A percentile compares a stretch with the other conserved stretches of the same genome.
phyloP scores from a whole-genome alignment of 176 grass and related monocot genomes.

The Ananas comosus region DNA sequence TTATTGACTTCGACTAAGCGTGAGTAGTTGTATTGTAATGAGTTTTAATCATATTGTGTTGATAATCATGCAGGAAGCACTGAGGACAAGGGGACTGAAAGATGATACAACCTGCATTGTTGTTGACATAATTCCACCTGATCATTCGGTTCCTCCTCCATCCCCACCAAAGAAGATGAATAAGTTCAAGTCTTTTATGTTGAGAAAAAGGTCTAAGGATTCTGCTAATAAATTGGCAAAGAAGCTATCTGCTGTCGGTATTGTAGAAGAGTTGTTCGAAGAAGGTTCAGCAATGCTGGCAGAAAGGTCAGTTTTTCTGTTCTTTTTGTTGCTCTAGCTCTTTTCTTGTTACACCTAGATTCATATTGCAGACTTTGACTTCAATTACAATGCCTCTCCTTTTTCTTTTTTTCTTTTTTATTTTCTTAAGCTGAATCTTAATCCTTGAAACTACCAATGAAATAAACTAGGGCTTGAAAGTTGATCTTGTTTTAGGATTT shows the following conservation, averaged over 20 bases:
- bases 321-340: not conserved
- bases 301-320: conserved; percentile 49
- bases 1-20: not conserved
- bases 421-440: not conserved
- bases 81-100: conserved; percentile 84
- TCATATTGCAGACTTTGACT: not conserved
- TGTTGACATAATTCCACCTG: conserved; percentile 82
- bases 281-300: conserved; percentile 94
- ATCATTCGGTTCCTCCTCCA: conserved; percentile 42
- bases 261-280: conserved; percentile 86
- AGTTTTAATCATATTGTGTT: not conserved
- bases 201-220: conserved; percentile 64
- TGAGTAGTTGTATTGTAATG: not conserved
- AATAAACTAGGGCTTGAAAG: not conserved
- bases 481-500: not conserved
- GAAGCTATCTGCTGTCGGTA: conserved; percentile 50
- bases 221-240: conserved; percentile 59
- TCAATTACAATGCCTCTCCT: not conserved
- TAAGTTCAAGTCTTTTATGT: conserved; percentile 65
- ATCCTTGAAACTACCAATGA: not conserved
- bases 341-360: not conserved
- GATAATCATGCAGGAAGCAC: conserved; percentile 55
- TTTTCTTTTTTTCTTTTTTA: not conserved
- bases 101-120: conserved; percentile 96
- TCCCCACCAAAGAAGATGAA: conserved; percentile 77